These are phyloP conservation scores for Yamadazyma diospyri DNA, from an alignment of 1,139 yeast species.

Conservation along the genomic window DNA sequence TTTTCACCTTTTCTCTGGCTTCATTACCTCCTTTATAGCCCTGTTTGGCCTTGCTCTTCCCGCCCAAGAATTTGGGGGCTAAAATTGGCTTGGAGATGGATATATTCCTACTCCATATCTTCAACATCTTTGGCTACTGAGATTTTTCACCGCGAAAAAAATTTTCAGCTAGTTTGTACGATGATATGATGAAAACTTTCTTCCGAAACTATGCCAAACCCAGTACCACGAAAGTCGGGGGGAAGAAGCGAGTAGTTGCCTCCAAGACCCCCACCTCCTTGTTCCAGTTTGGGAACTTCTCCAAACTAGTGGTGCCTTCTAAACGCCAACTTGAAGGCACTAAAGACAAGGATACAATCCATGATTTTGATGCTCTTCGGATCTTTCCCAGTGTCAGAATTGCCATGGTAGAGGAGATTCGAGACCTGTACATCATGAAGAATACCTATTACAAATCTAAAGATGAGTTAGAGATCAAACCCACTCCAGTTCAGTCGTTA, in stretches of 20 bases:
- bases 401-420: conserved; percentile 59
- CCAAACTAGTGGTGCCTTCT: conserved; percentile 23
- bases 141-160: conserved; percentile 2
- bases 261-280: conserved; percentile 8
- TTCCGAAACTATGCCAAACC: conserved; percentile 6
- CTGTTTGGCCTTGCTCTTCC: conserved; percentile 26
- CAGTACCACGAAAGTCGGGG: conserved; percentile 4
- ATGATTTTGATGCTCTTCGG: conserved; percentile 60
- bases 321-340: conserved; percentile 17
- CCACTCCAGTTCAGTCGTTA: conserved; percentile 45
- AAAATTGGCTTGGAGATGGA: conserved; percentile 15
- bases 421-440: conserved; percentile 40
- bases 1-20: conserved; percentile 25
- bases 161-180: conserved; percentile 3
- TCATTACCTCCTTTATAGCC: conserved; percentile 22
- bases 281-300: conserved; percentile 24
- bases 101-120: conserved; percentile 13
- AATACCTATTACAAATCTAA: conserved; percentile 32
- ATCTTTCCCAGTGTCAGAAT: conserved; percentile 66
- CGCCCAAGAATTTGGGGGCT: conserved; percentile 15
- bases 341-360: conserved; percentile 46
- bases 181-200: background rate
- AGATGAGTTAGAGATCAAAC: conserved; percentile 31
- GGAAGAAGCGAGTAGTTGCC: conserved; percentile 1
- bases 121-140: conserved; percentile 3